These are phyloP conservation scores for Adansonia madagascariensis DNA, from an alignment of 441 rosid genomes.

Conservation along the genomic window DNA sequence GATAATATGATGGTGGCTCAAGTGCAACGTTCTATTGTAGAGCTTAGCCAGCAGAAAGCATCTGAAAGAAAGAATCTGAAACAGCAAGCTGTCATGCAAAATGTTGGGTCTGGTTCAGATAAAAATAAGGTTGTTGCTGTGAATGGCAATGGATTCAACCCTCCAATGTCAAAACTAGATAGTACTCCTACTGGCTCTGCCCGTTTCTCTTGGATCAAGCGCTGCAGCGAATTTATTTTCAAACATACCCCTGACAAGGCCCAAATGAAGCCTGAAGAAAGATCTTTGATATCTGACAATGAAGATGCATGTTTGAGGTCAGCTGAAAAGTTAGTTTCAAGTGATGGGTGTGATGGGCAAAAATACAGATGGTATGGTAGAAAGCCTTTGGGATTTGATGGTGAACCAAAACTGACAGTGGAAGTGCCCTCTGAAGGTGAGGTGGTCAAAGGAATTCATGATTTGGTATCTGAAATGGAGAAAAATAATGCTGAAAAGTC, in stretches of 20 bases:
- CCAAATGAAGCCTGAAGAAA: conserved; percentile 32
- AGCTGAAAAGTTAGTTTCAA: conserved; percentile 29
- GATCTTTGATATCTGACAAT: conserved; percentile 32
- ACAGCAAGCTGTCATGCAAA: conserved; percentile 41
- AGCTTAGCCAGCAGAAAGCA: conserved; percentile 58
- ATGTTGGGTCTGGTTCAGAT: conserved; percentile 40
- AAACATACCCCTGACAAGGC: conserved; percentile 59
- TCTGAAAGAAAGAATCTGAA: conserved; percentile 51
- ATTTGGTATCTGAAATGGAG: conserved; percentile 32
- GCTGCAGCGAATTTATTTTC: conserved; percentile 65
- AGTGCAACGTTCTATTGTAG: conserved; percentile 65
- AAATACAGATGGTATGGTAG: conserved; percentile 18
- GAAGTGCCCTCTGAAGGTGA: conserved; percentile 45
- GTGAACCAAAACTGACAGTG: conserved; percentile 49
- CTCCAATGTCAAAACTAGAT: conserved; percentile 40
- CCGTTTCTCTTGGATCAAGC: conserved; percentile 81
- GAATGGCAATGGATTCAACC: conserved; percentile 44
- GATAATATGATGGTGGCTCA: conserved; percentile 72
- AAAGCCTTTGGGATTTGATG: conserved; percentile 29
- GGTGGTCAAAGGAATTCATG: conserved; percentile 23
- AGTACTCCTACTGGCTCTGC: conserved; percentile 47
- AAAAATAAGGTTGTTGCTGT: conserved; percentile 36
- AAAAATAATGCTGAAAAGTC: conserved; percentile 32
- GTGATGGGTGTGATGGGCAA: conserved; percentile 25
- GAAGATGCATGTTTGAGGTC: conserved; percentile 32